Conservation (phyloP, 192 early-diverging fungal genomes). For the Podila clonocystis region DNA sequence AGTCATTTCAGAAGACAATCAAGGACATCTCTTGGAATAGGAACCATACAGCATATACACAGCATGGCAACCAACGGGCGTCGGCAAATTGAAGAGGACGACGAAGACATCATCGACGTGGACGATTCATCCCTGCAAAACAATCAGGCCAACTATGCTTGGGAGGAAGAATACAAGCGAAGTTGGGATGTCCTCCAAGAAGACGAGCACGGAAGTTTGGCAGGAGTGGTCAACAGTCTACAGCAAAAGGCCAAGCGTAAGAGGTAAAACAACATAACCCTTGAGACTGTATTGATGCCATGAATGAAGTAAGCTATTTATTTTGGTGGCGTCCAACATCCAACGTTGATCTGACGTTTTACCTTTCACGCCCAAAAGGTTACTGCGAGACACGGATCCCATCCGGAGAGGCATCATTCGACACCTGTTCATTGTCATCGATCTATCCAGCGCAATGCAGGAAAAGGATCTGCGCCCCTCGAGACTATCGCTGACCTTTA, state of each 20-base stretch:
- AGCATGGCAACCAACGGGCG: slow-evolving; percentile 45
- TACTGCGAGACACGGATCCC: slow-evolving; percentile 72
- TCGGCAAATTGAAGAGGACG: slow-evolving; percentile 31
- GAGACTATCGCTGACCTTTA: slow-evolving; percentile 78
- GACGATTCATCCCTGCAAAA: slow-evolving; percentile 61
- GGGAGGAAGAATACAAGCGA: slow-evolving; percentile 97
- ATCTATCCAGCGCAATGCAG: slow-evolving; percentile 85
- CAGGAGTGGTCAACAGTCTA: slow-evolving; percentile 76
- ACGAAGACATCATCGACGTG: slow-evolving; percentile 66
- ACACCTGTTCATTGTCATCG: slow-evolving; percentile 84
- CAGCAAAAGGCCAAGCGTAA: slow-evolving; percentile 77
- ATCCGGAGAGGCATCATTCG: slow-evolving; percentile 88
- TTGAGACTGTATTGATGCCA: too few relatives aligned
- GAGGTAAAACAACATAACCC: slow-evolving; percentile 48
- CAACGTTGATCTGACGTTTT: not conserved
- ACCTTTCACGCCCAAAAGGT: slow-evolving; percentile 22
- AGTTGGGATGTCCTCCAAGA: slow-evolving; percentile 95
- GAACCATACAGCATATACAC: not conserved
- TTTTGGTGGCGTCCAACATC: slow-evolving; percentile 27
- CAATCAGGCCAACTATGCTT: slow-evolving; percentile 78
- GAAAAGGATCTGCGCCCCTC: slow-evolving; percentile 88
- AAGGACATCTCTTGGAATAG: too few relatives aligned
- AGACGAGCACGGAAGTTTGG: slow-evolving; percentile 84
- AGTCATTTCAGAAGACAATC: too few relatives aligned
- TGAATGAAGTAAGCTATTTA: too few relatives aligned